A percentile compares a stretch with the other conserved stretches of the same genome.
These are phyloP conservation scores for Diaporthe sp. DNA, from an alignment of 2,329 filamentous ascomycete species.

Conservation along the genomic window DNA sequence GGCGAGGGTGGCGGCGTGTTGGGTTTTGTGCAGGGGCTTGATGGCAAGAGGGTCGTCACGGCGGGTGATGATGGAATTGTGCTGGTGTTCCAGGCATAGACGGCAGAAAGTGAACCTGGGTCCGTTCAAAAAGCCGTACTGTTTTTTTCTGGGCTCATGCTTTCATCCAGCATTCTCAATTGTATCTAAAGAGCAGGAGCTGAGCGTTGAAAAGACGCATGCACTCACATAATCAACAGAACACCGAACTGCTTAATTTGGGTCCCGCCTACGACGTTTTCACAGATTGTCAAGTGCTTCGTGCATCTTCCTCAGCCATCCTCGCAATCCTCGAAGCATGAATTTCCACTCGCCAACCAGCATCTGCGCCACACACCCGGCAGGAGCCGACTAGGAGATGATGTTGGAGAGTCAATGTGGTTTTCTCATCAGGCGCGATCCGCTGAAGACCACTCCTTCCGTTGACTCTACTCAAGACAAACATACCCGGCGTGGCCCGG, in stretches of 20 bases:
- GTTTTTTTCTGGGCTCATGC: background rate
- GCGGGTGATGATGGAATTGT: conserved; percentile 88
- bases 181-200: background rate
- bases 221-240: background rate
- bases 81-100: conserved; percentile 74
- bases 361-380: background rate
- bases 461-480: background rate
- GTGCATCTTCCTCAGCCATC: background rate
- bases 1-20: conserved; percentile 91
- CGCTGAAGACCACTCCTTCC: background rate
- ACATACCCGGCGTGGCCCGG: background rate
- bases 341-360: background rate
- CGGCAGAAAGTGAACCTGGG: too few species aligned
- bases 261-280: background rate
- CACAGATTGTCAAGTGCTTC: too few species aligned
- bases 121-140: background rate
- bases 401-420: too few species aligned
- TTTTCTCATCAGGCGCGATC: background rate
- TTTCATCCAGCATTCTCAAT: background rate
- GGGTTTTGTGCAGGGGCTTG: conserved; percentile 88
- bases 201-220: background rate
- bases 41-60: conserved; percentile 83
- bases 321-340: background rate
- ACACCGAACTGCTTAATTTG: background rate
- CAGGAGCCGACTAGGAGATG: background rate